Conservation (phyloP, 2,329 filamentous ascomycete species). For the Claviceps fusiformis region DNA sequence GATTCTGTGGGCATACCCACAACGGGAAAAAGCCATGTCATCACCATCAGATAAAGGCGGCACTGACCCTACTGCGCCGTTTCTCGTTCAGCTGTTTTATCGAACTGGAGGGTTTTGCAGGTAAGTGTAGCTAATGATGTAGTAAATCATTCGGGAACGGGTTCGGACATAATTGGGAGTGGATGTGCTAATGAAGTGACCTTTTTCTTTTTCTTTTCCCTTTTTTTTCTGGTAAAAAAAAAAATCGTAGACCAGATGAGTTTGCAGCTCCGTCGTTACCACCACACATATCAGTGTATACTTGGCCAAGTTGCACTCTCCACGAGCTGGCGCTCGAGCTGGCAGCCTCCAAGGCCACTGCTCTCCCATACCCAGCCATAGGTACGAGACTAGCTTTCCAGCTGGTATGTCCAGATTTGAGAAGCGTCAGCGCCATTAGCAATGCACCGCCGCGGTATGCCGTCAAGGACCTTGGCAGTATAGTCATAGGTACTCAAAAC, state of each 20-base stretch:
- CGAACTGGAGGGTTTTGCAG: conserved; percentile 58
- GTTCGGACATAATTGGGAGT: not conserved
- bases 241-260: conserved; percentile 47
- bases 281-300: conserved; percentile 66
- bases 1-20: not conserved
- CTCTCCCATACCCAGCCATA: conserved; percentile 60
- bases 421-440: conserved; percentile 15
- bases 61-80: conserved; percentile 61
- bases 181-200: not conserved
- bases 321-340: conserved; percentile 70
- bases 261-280: conserved; percentile 48
- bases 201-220: not conserved
- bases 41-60: conserved; percentile 31
- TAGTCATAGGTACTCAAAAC: conserved; percentile 54
- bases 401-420: conserved; percentile 68
- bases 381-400: conserved; percentile 82
- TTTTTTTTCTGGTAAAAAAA: not conserved
- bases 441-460: conserved; percentile 43
- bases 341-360: conserved; percentile 45
- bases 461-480: conserved; percentile 68
- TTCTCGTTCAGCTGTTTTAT: conserved; percentile 78
- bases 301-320: conserved; percentile 71
- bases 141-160: not conserved
- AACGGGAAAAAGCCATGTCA: conserved; percentile 9
- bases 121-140: conserved; percentile 22